phyloP scores from a whole-genome alignment of 208 protist species.

The Tritrichomonas foetus region DNA sequence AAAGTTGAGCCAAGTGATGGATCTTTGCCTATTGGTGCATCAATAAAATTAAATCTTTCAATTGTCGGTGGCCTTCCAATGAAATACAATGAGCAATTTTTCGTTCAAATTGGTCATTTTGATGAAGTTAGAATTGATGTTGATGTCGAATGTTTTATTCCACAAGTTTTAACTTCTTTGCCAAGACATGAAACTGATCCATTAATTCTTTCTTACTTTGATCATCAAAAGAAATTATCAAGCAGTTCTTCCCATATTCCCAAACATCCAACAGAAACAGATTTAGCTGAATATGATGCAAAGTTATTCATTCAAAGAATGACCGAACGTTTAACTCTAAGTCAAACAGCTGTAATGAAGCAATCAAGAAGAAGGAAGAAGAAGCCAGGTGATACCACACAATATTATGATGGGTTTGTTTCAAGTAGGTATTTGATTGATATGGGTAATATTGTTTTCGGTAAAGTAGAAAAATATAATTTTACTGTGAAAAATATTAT shows the following conservation, averaged over 20 bases:
- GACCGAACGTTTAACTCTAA: background rate
- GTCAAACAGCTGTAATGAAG: background rate
- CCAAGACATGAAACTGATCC: background rate
- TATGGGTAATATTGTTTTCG: conserved; percentile 3
- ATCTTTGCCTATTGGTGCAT: background rate
- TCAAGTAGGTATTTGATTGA: background rate
- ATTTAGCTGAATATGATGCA: background rate
- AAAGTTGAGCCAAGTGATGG: background rate
- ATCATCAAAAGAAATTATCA: background rate
- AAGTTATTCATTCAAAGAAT: background rate
- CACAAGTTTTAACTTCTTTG: background rate
- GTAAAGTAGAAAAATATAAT: background rate
- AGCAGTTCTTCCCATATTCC: background rate
- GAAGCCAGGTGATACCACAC: background rate
- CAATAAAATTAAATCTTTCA: background rate
- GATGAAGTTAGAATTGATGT: conserved; percentile 13
- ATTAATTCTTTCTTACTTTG: background rate
- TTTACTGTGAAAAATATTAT: background rate
- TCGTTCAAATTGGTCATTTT: background rate
- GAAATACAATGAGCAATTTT: background rate
- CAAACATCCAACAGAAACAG: background rate
- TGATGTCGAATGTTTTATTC: conserved; percentile 11
- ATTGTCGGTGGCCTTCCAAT: background rate
- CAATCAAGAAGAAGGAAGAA: background rate
- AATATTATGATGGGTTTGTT: background rate